Conservation (phyloP, 108 stramenopile species). For the Cyclotella atomus region DNA sequence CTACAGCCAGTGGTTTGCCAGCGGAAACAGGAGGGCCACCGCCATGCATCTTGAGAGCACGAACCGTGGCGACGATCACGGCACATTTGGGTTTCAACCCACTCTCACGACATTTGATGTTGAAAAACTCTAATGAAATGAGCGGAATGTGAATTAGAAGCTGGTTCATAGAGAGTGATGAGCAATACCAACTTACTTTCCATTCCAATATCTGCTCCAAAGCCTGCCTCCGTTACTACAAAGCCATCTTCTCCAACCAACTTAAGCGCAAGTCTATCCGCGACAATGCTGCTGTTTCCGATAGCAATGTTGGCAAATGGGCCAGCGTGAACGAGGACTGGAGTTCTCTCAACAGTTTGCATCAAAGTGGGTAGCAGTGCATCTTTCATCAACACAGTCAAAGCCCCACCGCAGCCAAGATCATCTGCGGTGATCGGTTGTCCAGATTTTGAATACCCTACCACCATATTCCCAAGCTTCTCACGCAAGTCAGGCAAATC, state of each 20-base stretch:
- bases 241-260: slow-evolving; percentile 94
- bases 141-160: no score
- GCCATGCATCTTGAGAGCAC: slow-evolving; percentile 99
- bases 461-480: slow-evolving; percentile 94
- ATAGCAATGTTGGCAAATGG: slow-evolving; percentile 98
- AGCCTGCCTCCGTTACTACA: slow-evolving; percentile 98
- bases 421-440: slow-evolving; percentile 95
- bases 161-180: not conserved
- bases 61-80: slow-evolving; percentile 98
- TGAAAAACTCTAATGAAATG: slow-evolving; percentile 86
- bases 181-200: slow-evolving; percentile 60
- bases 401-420: slow-evolving; percentile 95
- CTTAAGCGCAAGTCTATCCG: slow-evolving; percentile 93
- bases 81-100: slow-evolving; percentile 93
- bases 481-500: slow-evolving; percentile 90
- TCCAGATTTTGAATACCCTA: slow-evolving; percentile 75
- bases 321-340: slow-evolving; percentile 97
- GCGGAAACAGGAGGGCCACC: slow-evolving; percentile 95
- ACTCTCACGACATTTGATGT: slow-evolving; percentile 96
- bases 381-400: slow-evolving; percentile 97
- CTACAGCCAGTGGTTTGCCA: slow-evolving; percentile 86
- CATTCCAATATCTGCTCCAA: slow-evolving; percentile 98
- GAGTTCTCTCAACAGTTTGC: slow-evolving; percentile 98
- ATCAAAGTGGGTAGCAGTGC: slow-evolving; percentile 95
- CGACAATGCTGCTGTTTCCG: slow-evolving; percentile 96